Base-by-base conservation (phyloP, 1,139 yeast species). In the Hanseniaspora uvarum region DNA sequence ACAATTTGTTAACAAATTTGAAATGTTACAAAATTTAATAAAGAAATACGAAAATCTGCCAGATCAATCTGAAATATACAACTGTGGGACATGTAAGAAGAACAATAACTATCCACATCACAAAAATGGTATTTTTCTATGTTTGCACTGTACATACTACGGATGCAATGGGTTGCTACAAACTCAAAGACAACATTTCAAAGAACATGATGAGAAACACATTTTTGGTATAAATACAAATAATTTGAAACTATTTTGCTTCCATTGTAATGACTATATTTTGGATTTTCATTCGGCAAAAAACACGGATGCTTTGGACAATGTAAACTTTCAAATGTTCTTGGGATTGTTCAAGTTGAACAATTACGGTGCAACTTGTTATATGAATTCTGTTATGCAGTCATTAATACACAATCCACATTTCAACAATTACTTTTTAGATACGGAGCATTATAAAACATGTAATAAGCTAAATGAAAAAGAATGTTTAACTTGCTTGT, bases 281-380 rank as follows among this genome's bases (percentile, higher is more conserved):
- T 78, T 80, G 58, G 85, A 84, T 61, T 55, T 58, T 28, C 65
- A 63, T 45, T 50, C 59, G 31, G 53, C 64, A 33, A 57, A 58
- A 33, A 57, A 58, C 26, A 58, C 64, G 11, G 58, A 56, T 33
- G 54, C 61, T 3, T 59, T 58, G 21, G 62, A 65, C 44, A 53
- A 61, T 51, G 66, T 76, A 0, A 45, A 49, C 6, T 74, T 67
- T 60, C 76, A 76, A 49, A 85, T 94, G 0, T 73, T 79, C 2
- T 76, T 81, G 16, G 97, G 96, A 0, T 70, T 92, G 26, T 77
- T 84, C 57, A 98, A 98, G 2, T 79, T 92, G 61, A 82, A 88
- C 55, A 92, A 92, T 66, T 79, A 92, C 79, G 98, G 98, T 0
- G 86, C 97, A 0, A 92, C 98, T 0, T 92, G 98, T 69, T 92